phyloP scores from a whole-genome alignment of 805 yeast species.

The Starmerella vaccinii region DNA sequence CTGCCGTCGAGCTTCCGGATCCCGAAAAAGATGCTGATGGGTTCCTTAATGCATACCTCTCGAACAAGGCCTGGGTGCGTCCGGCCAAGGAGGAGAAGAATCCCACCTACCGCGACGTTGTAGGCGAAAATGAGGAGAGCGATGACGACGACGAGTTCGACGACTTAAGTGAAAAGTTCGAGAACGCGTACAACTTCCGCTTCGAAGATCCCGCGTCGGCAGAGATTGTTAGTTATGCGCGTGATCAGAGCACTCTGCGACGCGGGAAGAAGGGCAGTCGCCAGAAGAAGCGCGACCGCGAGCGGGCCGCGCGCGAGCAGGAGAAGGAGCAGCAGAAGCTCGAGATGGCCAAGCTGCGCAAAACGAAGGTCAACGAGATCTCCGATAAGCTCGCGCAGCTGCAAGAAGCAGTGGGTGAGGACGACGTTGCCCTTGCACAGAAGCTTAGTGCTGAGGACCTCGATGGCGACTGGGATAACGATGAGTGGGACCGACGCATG shows the following conservation, averaged over 20 bases:
- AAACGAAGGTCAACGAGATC: constrained; percentile 63
- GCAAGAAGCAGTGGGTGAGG: constrained; percentile 54
- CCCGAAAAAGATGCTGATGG: constrained; percentile 52
- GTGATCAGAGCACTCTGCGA: constrained; percentile 82
- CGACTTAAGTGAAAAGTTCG: constrained; percentile 82
- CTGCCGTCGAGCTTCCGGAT: constrained; percentile 41
- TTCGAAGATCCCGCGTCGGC: constrained; percentile 86
- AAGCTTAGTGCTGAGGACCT: constrained; percentile 65
- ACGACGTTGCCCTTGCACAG: constrained; percentile 45
- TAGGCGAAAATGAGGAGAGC: constrained; percentile 37
- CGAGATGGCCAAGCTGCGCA: constrained; percentile 59
- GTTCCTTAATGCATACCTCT: constrained; percentile 64
- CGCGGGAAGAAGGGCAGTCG: constrained; percentile 65
- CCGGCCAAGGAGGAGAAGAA: constrained; percentile 36
- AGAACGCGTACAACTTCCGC: constrained; percentile 87
- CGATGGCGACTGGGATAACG: constrained; percentile 78
- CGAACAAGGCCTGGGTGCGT: constrained; percentile 84
- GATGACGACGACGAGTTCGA: constrained; percentile 83
- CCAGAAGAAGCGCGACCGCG: constrained; percentile 69
- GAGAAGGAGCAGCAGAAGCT: constrained; percentile 48
- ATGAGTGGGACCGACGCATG: constrained; percentile 85
- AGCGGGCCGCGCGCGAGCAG: constrained; percentile 43
- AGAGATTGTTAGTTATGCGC: constrained; percentile 87
- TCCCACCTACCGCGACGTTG: constrained; percentile 30
- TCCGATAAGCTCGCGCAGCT: constrained; percentile 59